phyloP scores from a whole-genome alignment of 306 rosid species.

The Prunus campanulata region DNA sequence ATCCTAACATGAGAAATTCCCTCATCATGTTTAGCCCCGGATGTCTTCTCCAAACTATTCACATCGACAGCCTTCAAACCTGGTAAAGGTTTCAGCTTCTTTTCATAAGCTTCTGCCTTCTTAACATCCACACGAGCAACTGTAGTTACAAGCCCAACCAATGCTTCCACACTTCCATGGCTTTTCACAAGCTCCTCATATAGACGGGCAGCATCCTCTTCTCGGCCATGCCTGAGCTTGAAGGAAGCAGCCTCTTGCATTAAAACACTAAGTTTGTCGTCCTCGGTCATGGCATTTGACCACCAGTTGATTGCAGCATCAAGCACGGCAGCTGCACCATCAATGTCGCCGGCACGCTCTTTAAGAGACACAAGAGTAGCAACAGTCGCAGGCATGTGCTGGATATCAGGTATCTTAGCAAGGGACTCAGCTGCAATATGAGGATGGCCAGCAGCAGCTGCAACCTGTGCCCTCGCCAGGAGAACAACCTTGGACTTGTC shows the following conservation, averaged over 20 bases:
- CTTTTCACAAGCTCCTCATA: conserved; percentile 87
- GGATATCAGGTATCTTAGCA: conserved; percentile 72
- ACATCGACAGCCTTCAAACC: conserved; percentile 80
- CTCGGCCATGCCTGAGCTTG: conserved; percentile 76
- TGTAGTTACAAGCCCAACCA: conserved; percentile 82
- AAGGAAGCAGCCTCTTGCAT: conserved; percentile 94
- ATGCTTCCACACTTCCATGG: conserved; percentile 77
- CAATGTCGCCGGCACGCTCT: conserved; percentile 87
- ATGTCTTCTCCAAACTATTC: conserved; percentile 80
- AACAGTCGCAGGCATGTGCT: conserved; percentile 91
- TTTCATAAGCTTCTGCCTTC: conserved; percentile 89
- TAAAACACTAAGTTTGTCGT: conserved; percentile 67
- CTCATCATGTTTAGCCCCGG: conserved; percentile 77
- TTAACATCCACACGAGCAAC: conserved; percentile 71
- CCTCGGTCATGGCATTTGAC: conserved; percentile 88
- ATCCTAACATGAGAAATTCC: conserved; percentile 39
- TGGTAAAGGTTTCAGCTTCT: conserved; percentile 75
- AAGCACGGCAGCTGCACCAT: conserved; percentile 83
- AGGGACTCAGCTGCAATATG: conserved; percentile 90
- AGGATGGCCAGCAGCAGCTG: conserved; percentile 87
- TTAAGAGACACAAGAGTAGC: conserved; percentile 89
- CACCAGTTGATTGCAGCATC: conserved; percentile 92
- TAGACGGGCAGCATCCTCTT: conserved; percentile 73
- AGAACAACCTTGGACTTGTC: conserved; percentile 67
- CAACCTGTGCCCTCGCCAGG: conserved; percentile 89